Base-by-base conservation (phyloP, 331 rosid genomes). In the Dryas integrifolia region DNA sequence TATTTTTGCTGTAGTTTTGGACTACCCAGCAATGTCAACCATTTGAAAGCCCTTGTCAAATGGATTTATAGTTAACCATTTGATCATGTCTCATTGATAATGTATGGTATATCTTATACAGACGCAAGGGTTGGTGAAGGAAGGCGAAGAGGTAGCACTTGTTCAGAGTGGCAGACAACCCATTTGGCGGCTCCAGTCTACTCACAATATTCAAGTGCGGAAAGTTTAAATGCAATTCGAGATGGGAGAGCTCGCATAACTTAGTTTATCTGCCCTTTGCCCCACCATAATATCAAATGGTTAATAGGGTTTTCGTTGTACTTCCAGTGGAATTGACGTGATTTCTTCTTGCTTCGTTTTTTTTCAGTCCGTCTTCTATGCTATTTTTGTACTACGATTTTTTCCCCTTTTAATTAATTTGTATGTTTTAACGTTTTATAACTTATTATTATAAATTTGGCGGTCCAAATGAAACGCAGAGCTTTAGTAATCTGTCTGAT, bases 151-250 rank as follows among this genome's bases (percentile, higher is more conserved):
- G 79, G 96, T 94, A 51, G 98, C 98, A 45, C 91, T 94, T 21
- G 86, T 89, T 80, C 97, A 94, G 78, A 94, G 98, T 78, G 98
- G 98, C n/a, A 86, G 92, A 69, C 96, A 94, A 82, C 98, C 97
- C 46, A 93, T 93, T 70, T 93, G 98, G 98, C 91, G 98, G 90
- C 82, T 85, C 83, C 96, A 90, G 49, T 93, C 98, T 70, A 93
- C 96, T 73, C 98, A 93, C 91, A 91, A 93, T 53, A 93, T 93
- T 61, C 98, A 93, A 84, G 92, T 93, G 78, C 88, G 98, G 68
- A 86, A 85, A 76, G 96, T 86, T 55, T 85, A 78, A 77, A 35
- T 41, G 30, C 61, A 35, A 74, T 41, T 41, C 7, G 57, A 56
- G 64, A 44, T n/a, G 51, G 67, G 12, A 62, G 46, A 67, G 12